A percentile compares a stretch with the other conserved stretches of the same genome.
phyloP scores from a whole-genome alignment of 2,329 filamentous ascomycete genomes.

The Aureobasidium mangrovei region DNA sequence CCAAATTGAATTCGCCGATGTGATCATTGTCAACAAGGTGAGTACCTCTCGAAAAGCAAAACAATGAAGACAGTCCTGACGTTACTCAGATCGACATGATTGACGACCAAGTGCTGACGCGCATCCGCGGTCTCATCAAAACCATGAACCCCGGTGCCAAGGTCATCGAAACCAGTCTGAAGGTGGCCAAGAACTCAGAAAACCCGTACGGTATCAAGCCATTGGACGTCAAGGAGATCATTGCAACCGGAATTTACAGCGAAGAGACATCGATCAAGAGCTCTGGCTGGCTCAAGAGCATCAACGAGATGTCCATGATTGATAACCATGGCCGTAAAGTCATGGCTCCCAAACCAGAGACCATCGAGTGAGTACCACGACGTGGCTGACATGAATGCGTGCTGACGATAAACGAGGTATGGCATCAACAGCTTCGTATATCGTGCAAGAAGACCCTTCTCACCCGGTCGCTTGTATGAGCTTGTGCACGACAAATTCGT shows the following conservation, averaged over 20 bases:
- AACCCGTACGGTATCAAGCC: conserved; percentile 14
- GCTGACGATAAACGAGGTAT: conserved; percentile 36
- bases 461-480: conserved; percentile 33
- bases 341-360: conserved; percentile 60
- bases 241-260: conserved; percentile 58
- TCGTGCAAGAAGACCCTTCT: conserved; percentile 41
- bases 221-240: conserved; percentile 49
- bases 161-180: conserved; percentile 46
- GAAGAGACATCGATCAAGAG: conserved; percentile 56
- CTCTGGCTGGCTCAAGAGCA: conserved; percentile 60
- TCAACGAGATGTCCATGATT: conserved; percentile 58
- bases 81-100: conserved; percentile 46
- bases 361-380: conserved; percentile 47
- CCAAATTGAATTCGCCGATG: conserved; percentile 69
- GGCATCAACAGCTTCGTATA: conserved; percentile 66
- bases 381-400: neutral
- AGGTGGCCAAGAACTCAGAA: conserved; percentile 4
- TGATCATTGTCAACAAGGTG: conserved; percentile 61
- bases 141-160: conserved; percentile 60
- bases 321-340: conserved; percentile 43
- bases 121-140: conserved; percentile 47
- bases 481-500: conserved; percentile 37
- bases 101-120: conserved; percentile 26
- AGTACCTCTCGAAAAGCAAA: neutral
- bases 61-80: neutral